These are phyloP conservation scores for Beta corolliflora DNA, from an alignment of 179 eudicot genomes.

Conservation along the genomic window DNA sequence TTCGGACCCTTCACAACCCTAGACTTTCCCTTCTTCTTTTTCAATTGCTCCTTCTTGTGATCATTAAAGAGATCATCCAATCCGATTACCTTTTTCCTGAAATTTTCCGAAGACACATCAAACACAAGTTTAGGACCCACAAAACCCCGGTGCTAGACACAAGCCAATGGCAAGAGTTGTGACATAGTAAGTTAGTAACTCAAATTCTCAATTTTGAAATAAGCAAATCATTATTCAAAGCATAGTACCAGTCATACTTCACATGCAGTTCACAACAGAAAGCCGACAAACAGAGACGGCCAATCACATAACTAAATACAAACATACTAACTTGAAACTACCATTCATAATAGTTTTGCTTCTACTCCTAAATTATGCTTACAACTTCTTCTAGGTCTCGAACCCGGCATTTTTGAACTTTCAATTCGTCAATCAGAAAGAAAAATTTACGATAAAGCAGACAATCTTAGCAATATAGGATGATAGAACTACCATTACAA, in stretches of 20 bases:
- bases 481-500: too few relatives aligned
- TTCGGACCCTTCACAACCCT: slow-evolving; percentile 38
- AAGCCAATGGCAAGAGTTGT: neutral
- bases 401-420: neutral
- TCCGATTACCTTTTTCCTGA: slow-evolving; percentile 75
- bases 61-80: slow-evolving; percentile 83
- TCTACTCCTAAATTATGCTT: neutral
- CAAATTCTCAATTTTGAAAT: neutral
- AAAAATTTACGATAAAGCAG: neutral
- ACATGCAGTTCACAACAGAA: neutral
- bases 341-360: neutral
- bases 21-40: slow-evolving; percentile 42
- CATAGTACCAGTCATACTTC: neutral
- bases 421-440: neutral
- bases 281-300: neutral
- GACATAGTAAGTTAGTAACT: neutral
- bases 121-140: neutral
- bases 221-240: neutral
- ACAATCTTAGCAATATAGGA: too few relatives aligned
- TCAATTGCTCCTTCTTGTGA: slow-evolving; percentile 54
- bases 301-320: neutral
- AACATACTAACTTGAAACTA: neutral
- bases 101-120: neutral
- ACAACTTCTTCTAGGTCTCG: neutral
- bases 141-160: neutral